A percentile compares a stretch with the other conserved stretches of the same genome.
These are phyloP conservation scores for Odonthalia washingtoniensis DNA, from an alignment of 31 red algal species.

Conservation along the genomic window DNA sequence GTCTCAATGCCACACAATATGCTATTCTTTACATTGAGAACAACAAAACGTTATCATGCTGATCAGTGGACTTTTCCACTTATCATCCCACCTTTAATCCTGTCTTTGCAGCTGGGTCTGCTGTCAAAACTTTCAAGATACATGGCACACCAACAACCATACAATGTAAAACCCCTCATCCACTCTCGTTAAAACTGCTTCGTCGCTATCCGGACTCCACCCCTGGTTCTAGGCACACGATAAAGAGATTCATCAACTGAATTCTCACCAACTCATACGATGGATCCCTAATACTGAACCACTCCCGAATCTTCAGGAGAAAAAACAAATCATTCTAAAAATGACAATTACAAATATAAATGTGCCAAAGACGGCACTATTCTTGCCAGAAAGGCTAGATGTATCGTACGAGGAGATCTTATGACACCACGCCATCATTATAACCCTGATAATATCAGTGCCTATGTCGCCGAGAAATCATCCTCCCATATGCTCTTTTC, in stretches of 20 bases:
- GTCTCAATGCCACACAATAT: not conserved
- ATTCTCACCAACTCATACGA: not conserved
- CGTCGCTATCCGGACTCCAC: not conserved
- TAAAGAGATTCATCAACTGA: not conserved
- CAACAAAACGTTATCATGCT: not conserved
- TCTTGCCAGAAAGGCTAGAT: conserved; percentile 16
- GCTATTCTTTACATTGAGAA: not conserved
- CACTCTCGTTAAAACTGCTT: not conserved
- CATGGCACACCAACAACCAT: not conserved
- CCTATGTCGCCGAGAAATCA: no score
- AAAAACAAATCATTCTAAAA: not conserved
- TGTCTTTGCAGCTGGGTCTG: not conserved
- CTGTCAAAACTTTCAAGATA: not conserved
- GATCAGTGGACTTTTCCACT: not conserved
- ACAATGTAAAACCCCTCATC: not conserved
- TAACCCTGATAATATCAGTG: no score
- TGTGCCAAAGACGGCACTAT: not conserved
- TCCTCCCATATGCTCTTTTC: not conserved
- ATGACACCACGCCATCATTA: no score
- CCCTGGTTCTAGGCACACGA: no score
- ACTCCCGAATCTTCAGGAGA: not conserved
- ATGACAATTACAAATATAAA: conserved; percentile 43
- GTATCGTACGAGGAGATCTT: conserved; percentile 23
- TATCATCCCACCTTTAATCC: not conserved
- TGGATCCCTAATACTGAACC: not conserved